These are phyloP conservation scores for Hyphodiscus sp. DNA, from an alignment of 2,329 filamentous ascomycete genomes.

Conservation along the genomic window DNA sequence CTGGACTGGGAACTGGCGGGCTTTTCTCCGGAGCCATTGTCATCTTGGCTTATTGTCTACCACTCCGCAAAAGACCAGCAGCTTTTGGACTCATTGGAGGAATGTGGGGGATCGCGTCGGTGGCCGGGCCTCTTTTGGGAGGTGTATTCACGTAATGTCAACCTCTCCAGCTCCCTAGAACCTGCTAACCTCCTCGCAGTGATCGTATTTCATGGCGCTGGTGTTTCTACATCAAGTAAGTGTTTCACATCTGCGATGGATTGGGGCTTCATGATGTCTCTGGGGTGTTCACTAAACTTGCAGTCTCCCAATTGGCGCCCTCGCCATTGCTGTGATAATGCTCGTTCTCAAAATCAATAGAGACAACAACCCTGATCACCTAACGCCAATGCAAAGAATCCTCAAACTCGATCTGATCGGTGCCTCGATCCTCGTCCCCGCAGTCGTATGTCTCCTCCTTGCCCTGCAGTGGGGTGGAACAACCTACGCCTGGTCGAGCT, in stretches of 20 bases:
- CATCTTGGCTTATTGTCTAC: constrained; percentile 25
- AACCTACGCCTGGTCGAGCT: constrained; percentile 29
- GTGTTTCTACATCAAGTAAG: constrained; percentile 13
- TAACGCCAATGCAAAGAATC: constrained; percentile 10
- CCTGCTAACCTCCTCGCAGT: neutral
- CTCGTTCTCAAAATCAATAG: constrained; percentile 37
- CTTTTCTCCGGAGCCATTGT: constrained; percentile 29
- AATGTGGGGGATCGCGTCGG: constrained; percentile 15
- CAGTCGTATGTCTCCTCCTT: constrained; percentile 30
- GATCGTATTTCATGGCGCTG: constrained; percentile 22
- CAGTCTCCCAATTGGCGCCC: constrained; percentile 27
- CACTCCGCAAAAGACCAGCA: constrained; percentile 12
- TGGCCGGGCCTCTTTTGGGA: constrained; percentile 28
- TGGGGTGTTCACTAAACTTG: neutral
- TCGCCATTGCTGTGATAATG: constrained; percentile 32
- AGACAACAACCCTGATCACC: constrained; percentile 17
- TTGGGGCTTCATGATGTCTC: too few species aligned
- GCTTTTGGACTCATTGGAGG: constrained; percentile 13
- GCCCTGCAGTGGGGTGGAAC: constrained; percentile 33
- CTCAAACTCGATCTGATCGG: constrained; percentile 29
- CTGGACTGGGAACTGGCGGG: constrained; percentile 28
- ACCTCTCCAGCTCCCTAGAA: neutral
- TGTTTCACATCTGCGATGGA: too few species aligned
- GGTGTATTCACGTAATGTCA: constrained; percentile 24
- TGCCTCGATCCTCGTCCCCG: constrained; percentile 28